Evolutionary conservation across 805 yeast species (phyloP), one percentile per base, ranked within the genome.

Genomic region (Lachancea thermotolerans): DNA sequence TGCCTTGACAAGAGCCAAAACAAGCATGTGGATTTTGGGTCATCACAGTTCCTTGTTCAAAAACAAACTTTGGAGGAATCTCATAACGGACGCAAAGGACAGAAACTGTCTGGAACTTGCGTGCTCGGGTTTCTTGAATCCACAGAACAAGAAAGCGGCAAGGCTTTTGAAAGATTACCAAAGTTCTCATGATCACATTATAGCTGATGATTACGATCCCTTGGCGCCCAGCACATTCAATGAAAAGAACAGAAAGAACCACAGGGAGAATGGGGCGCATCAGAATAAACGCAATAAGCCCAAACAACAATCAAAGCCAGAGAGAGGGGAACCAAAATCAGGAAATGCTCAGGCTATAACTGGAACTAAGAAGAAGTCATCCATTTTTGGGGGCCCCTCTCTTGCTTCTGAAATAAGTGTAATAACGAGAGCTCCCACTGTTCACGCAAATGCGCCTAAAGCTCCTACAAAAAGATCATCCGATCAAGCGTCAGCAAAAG

Each of bases 11-110:
- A 85, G 99, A 69, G 97, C 98, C 0, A 78, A 83, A 54, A 75
- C 95, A 1, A 85, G 98, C 0, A 69, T 93, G 51, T 93, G 98
- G 98, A 81, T 93, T 46, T 64, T 95, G 12, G 99, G 99, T 16
- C 81, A 85, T 54, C 76, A 73, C 28, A 68, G 71, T n/a, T 79
- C 95, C 1, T 73, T 91, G 52, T 55, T 61, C 6, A 67, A 76
- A 44, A 84, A 89, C 59, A 69, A 69, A 18, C 78, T 88, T 0
- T 93, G 99, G 99, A 67, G 63, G 25, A 71, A 77, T 46, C 68
- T 93, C 42, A 73, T 90, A 9, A 61, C 64, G 0, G 81, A 90
- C 68, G 95, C 95, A 0, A 63, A 67, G 32, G 54, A 60, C 0
- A 69, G 95, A 49, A 56, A 57, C 9, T 51, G 61, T 27, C 37